Evolutionary conservation across 2,329 filamentous ascomycete species (phyloP), one percentile per base, ranked within the genome.

Genomic region (Claviceps sp.): DNA sequence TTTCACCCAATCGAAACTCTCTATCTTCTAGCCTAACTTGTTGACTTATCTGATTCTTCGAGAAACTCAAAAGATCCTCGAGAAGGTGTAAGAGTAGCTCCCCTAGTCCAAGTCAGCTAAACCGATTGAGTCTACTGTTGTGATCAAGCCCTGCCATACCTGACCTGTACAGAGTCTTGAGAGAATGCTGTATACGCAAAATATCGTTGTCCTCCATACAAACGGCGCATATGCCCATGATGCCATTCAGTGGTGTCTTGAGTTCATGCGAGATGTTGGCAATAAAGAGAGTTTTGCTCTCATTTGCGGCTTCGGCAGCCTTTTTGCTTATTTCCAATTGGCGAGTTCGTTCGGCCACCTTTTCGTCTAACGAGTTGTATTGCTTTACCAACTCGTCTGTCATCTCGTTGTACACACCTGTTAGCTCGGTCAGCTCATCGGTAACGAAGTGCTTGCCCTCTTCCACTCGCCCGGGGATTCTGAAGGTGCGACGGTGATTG

Each of bases 271-370:
- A 85, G 49, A 97, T 95, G 61, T 97, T 97, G 18, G 93, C 93
- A 56, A 98, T 94, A 70, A 97, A 97, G 8, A 97, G 74, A 0
- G 93, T 97, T 70, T 98, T 98, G 74, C 88, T 94, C 68, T 95
- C 87, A 60, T 95, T 96, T 3, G 90, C 90, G n/a, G 87, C 86
- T 66, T 95, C 90, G 1, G 90, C 90, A 1, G 88, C 88, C 69
- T 88, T 88, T 65, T 95, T 95, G 70, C 85, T 94, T 55, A 88
- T 80, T 62, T 95, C 88, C 0, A 96, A 73, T 66, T 96, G 86
- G 38, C 79, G 79, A 0, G 90, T 96, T 52, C 90, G 77, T 64
- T 90, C 82, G 6, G 80, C 80, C 1, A 96, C 90, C 59, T 91
- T 84, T 52, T 91, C 83, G 64, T 96, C 90, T 1, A 96, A 72